Base-by-base conservation (phyloP, 495 filamentous ascomycete species). In the Penicillium lagena region DNA sequence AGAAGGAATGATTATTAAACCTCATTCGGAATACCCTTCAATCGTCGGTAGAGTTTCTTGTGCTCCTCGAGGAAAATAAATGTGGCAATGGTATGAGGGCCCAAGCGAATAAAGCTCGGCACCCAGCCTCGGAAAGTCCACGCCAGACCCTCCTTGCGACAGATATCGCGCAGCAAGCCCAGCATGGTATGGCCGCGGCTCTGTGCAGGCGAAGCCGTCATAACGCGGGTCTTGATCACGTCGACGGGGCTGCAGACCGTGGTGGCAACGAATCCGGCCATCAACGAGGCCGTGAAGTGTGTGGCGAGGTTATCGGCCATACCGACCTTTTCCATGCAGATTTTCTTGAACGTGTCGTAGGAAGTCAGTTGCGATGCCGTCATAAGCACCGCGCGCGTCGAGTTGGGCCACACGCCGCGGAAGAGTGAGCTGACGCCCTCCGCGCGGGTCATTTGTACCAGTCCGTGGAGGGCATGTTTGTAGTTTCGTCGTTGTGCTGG, bases 91-190 rank as follows among this genome's bases (percentile, higher is more conserved):
- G 93, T 98, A 73, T 98, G 93, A 35, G 85, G 85, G 17, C 84
- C 94, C 45, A 98, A 58, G n/a, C 93, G 76, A 45, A 96, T 81
- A 62, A 98, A 98, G 56, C 88, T 93, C 9, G 93, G 93, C 36
- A 95, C 85, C 93, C 93, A 98, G n/a, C 93, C 93, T 58, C 85
- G 83, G 66, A 96, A 97, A 78, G 90, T 87, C 93, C 93, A 98
- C 1, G 71, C 62, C 37, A 87, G 62, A 27, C 91, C 91, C 62
- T 98, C 90, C 42, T 80, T 76, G 50, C 74, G 79, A 49, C 81
- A 83, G 28, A 90, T 86, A 33, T 89, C 82, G 7, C 66, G 59
- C 51, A 94, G 56, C 13, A 90, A 52, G 39, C 69, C 60, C 7
- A 72, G 49, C 12, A 91, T 70, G 32, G 77, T 76, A 40, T 82